Conservation (phyloP, 805 yeast genomes). For the Grigorovia transvaalensis region DNA sequence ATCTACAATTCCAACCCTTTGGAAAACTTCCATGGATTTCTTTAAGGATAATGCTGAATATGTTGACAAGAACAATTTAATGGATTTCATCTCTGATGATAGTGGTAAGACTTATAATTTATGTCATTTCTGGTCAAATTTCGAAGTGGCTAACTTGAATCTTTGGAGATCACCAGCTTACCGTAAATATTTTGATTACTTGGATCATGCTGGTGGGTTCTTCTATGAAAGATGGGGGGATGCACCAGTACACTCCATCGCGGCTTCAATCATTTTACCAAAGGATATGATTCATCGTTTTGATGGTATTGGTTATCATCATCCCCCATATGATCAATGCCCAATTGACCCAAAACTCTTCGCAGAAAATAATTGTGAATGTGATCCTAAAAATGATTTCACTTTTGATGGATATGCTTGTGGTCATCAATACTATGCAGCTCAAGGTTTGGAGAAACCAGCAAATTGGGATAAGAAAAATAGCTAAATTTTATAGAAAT, state of each 20-base stretch:
- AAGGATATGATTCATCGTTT: conserved; percentile 60
- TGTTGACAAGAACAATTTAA: conserved; percentile 49
- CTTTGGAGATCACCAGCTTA: conserved; percentile 69
- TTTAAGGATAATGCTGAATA: conserved; percentile 47
- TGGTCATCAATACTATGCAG: conserved; percentile 46
- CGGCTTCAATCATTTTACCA: conserved; percentile 61
- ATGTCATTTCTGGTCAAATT: conserved; percentile 85
- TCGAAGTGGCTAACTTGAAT: conserved; percentile 67
- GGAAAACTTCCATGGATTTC: conserved; percentile 63
- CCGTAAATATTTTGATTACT: conserved; percentile 50
- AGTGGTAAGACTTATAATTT: conserved; percentile 64
- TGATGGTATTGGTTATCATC: conserved; percentile 71
- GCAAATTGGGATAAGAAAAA: conserved; percentile 6
- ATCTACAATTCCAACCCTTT: conserved; percentile 65
- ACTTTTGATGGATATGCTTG: conserved; percentile 64
- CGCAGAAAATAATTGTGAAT: conserved; percentile 49
- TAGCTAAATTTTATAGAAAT: conserved; percentile 39
- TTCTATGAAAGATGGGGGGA: conserved; percentile 91
- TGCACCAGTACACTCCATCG: conserved; percentile 80
- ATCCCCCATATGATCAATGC: conserved; percentile 53
- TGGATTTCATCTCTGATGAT: conserved; percentile 66
- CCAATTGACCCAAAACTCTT: conserved; percentile 44
- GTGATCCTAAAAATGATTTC: conserved; percentile 47
- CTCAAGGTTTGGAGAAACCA: conserved; percentile 44
- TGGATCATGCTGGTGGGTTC: conserved; percentile 69